phyloP scores from a whole-genome alignment of 768 basidiomycete genomes.

The Porpolomopsis calyptriformis region DNA sequence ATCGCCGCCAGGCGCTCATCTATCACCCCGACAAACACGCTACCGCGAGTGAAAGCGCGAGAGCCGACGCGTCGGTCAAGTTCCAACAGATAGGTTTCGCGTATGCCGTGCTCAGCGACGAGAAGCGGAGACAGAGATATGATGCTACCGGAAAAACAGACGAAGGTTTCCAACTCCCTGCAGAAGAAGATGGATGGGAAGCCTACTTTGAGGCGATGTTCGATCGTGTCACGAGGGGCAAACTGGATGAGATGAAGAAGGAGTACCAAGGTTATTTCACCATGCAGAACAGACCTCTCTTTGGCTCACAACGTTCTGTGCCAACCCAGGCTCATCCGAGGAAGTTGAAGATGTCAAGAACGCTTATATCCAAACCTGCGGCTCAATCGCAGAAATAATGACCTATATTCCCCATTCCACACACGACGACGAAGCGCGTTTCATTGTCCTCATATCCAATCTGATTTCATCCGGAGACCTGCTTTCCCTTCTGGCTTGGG shows the following conservation, averaged over 20 bases:
- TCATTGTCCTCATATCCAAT: constrained; percentile 55
- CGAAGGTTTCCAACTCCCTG: constrained; percentile 60
- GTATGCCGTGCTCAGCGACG: constrained; percentile 80
- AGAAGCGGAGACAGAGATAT: constrained; percentile 62
- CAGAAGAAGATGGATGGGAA: constrained; percentile 86
- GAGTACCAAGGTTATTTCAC: constrained; percentile 71
- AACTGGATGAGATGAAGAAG: constrained; percentile 87
- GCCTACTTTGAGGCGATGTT: constrained; percentile 89
- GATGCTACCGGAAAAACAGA: constrained; percentile 80
- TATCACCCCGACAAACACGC: constrained; percentile 90
- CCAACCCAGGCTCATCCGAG: constrained; percentile 62
- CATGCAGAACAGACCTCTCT: no score
- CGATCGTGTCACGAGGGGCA: constrained; percentile 74
- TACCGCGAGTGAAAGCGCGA: constrained; percentile 44
- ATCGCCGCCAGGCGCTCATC: constrained; percentile 70
- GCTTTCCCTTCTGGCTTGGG: constrained; percentile 50
- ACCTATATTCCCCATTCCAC: constrained; percentile 78
- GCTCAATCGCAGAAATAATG: constrained; percentile 76
- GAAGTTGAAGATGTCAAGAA: constrained; percentile 69
- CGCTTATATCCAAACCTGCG: constrained; percentile 62
- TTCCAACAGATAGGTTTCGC: constrained; percentile 95
- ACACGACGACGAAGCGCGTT: constrained; percentile 75
- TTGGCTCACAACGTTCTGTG: constrained; percentile 1
- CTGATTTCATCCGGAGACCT: constrained; percentile 58
- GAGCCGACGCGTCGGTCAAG: constrained; percentile 58